phyloP scores from a whole-genome alignment of 2,329 filamentous ascomycete genomes.

The Cladophialophora immunda region DNA sequence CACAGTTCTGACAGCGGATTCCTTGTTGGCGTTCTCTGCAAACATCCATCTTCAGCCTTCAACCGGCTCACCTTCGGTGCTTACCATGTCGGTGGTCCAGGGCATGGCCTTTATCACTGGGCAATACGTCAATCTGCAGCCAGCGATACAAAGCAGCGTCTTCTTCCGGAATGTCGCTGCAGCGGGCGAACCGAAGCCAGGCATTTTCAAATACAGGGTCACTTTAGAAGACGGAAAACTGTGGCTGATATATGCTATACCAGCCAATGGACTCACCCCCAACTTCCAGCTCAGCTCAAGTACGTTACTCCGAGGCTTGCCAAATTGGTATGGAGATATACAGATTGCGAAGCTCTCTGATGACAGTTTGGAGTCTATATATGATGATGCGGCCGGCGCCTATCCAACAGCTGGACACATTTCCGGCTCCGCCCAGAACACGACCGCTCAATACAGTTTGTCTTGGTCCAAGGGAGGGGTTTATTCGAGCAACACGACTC shows the following conservation, averaged over 20 bases:
- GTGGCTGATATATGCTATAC: conserved; percentile 83
- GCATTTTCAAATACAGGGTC: conserved; percentile 79
- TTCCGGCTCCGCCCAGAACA: conserved; percentile 67
- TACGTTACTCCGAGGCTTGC: conserved; percentile 69
- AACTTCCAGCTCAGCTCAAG: conserved; percentile 74
- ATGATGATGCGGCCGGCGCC: conserved; percentile 78
- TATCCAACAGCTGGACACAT: conserved; percentile 74
- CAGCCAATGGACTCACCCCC: conserved; percentile 64
- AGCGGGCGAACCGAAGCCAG: conserved; percentile 64
- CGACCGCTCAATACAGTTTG: conserved; percentile 75
- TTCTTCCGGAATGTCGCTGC: conserved; percentile 73
- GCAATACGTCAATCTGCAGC: conserved; percentile 74
- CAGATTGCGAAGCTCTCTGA: conserved; percentile 82
- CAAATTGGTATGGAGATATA: conserved; percentile 77
- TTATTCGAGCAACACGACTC: conserved; percentile 58
- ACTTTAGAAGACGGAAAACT: conserved; percentile 73
- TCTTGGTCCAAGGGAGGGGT: conserved; percentile 76
- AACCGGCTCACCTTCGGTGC: conserved; percentile 62
- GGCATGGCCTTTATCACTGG: conserved; percentile 89
- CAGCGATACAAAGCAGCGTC: conserved; percentile 76
- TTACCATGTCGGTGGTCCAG: conserved; percentile 85
- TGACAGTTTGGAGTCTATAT: conserved; percentile 69
- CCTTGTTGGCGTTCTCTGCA: conserved; percentile 64
- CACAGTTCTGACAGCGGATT: conserved; percentile 65
- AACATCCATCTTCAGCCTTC: conserved; percentile 73